phyloP scores from a whole-genome alignment of 1,139 yeast species.

The Pichia sp. region DNA sequence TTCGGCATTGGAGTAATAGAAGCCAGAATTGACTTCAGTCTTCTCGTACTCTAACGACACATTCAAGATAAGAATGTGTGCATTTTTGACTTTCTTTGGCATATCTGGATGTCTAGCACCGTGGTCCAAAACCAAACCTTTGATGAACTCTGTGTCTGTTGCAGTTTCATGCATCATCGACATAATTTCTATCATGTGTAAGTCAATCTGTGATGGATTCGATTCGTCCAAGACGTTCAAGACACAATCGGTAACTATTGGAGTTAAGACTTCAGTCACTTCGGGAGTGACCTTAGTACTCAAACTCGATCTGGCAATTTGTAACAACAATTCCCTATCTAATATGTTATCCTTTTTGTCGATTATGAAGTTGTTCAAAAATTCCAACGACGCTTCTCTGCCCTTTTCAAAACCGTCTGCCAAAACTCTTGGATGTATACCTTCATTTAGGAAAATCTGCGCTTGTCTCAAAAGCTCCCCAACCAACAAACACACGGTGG shows the following conservation, averaged over 20 bases:
- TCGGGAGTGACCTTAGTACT: slow-evolving; percentile 79
- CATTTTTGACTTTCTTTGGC: slow-evolving; percentile 86
- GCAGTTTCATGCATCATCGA: slow-evolving; percentile 94
- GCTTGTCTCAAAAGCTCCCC: slow-evolving; percentile 96
- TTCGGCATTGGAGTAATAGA: slow-evolving; percentile 90
- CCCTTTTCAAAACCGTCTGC: slow-evolving; percentile 96
- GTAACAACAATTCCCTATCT: slow-evolving; percentile 83
- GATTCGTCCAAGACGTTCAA: slow-evolving; percentile 61
- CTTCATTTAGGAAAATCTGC: slow-evolving; percentile 85
- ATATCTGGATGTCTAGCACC: slow-evolving; percentile 99
- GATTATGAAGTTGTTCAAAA: slow-evolving; percentile 57
- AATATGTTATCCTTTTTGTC: slow-evolving; percentile 32
- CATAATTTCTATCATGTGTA: slow-evolving; percentile 98
- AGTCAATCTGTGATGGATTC: slow-evolving; percentile 53
- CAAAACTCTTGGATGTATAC: slow-evolving; percentile 91
- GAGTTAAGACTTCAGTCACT: slow-evolving; percentile 75
- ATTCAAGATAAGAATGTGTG: slow-evolving; percentile 79
- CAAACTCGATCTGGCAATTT: slow-evolving; percentile 86
- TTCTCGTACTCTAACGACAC: slow-evolving; percentile 96
- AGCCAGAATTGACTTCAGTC: slow-evolving; percentile 96
- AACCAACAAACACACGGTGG: slow-evolving; percentile 91
- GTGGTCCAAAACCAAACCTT: slow-evolving; percentile 92
- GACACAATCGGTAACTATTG: slow-evolving; percentile 96
- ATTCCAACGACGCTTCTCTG: slow-evolving; percentile 66
- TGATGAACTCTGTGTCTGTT: slow-evolving; percentile 74